Percentiles rank a stretch among this genome's conserved stretches.
phyloP scores from a whole-genome alignment of 2,329 filamentous ascomycete genomes.

The Aureobasidium sp. region DNA sequence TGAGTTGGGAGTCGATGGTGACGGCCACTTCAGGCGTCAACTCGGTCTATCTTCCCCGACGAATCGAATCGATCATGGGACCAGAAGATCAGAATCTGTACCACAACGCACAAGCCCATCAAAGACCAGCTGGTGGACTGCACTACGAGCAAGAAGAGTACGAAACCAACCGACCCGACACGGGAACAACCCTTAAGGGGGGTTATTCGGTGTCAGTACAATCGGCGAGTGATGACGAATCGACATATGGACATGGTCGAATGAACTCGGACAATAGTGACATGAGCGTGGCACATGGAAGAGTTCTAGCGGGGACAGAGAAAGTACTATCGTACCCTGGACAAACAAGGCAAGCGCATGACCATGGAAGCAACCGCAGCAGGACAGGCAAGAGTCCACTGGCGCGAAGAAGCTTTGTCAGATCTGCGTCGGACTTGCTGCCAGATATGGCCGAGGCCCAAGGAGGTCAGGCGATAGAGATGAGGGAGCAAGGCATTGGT shows the following conservation, averaged over 20 bases:
- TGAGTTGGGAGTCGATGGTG: conserved; percentile 44
- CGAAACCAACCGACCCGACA: not conserved
- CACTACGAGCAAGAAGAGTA: conserved; percentile 28
- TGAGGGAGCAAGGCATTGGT: not conserved
- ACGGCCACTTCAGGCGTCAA: conserved; percentile 49
- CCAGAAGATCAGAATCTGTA: conserved; percentile 70
- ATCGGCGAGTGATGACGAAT: conserved; percentile 11
- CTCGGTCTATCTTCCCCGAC: conserved; percentile 57
- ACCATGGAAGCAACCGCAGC: not conserved
- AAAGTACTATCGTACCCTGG: conserved; percentile 12
- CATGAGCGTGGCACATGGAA: conserved; percentile 1
- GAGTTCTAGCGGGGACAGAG: not conserved
- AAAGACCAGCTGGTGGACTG: conserved; percentile 37
- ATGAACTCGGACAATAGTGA: conserved; percentile 9
- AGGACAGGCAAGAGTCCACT: conserved; percentile 37
- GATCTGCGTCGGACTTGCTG: conserved; percentile 16
- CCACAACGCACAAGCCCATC: conserved; percentile 51
- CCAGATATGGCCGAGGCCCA: not conserved
- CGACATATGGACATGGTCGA: not conserved
- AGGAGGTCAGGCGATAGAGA: not conserved
- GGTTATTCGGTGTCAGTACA: conserved; percentile 11
- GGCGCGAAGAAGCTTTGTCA: conserved; percentile 34
- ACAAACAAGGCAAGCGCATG: not conserved
- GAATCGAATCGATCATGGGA: conserved; percentile 64
- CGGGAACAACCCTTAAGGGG: conserved; percentile 1